phyloP scores from a whole-genome alignment of 1,284 basidiomycete species.

The Trichosporon sp. region DNA sequence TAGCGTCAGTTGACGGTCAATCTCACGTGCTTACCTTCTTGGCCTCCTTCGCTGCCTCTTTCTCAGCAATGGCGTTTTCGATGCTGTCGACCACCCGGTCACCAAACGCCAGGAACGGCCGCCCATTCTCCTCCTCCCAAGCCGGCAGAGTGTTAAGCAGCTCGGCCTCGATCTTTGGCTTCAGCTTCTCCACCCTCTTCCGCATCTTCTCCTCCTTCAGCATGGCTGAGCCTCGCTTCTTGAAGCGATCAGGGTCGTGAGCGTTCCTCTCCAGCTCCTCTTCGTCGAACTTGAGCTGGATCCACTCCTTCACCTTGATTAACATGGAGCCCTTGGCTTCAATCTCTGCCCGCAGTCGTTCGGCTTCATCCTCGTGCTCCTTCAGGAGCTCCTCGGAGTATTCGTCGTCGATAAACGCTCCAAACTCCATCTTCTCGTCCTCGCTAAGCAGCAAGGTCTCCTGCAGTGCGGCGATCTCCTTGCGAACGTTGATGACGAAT shows the following conservation, averaged over 20 bases:
- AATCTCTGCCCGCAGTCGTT: conserved; percentile 70
- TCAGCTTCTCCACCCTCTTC: conserved; percentile 88
- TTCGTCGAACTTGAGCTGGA: conserved; percentile 83
- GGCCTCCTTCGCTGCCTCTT: conserved; percentile 67
- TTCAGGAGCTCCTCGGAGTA: conserved; percentile 80
- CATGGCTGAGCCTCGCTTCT: conserved; percentile 60
- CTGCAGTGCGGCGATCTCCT: conserved; percentile 77
- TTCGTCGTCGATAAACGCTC: conserved; percentile 74
- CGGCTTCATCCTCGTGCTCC: conserved; percentile 83
- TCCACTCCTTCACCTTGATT: conserved; percentile 75
- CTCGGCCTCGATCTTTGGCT: conserved; percentile 90
- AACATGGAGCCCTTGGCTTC: conserved; percentile 71
- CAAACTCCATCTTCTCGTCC: conserved; percentile 73
- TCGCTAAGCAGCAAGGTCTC: conserved; percentile 79
- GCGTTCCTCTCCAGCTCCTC: conserved; percentile 64
- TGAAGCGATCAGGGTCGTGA: conserved; percentile 45
- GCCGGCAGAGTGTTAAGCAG: conserved; percentile 69
- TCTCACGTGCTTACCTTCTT: conserved; percentile 48
- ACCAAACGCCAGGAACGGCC: conserved; percentile 79
- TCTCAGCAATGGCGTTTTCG: conserved; percentile 60
- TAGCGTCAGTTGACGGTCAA: background rate
- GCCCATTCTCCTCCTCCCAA: conserved; percentile 78
- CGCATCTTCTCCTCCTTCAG: conserved; percentile 95
- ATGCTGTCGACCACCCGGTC: conserved; percentile 74
- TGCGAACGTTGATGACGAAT: conserved; percentile 76